Evolutionary conservation across 2,329 filamentous ascomycete species (phyloP), one percentile per base, ranked within the genome.

Genomic region (Orbilia blumenaviensis): DNA sequence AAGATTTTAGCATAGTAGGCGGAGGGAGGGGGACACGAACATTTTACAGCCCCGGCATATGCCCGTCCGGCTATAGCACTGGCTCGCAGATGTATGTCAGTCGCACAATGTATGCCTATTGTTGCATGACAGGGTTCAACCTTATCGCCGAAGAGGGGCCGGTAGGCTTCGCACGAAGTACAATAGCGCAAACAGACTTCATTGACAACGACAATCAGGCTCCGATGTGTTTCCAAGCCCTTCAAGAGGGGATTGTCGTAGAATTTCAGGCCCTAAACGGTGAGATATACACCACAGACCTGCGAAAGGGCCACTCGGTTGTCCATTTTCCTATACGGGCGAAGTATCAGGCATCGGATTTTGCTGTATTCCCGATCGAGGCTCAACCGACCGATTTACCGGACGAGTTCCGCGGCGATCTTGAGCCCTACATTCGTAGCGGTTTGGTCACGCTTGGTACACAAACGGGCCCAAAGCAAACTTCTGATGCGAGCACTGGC

Each of bases 1-100:
- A 54, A 23, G 21, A 54, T n/a, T 64, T 38, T n/a, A 46, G 16
- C 3, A 54, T 23, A 1, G 62, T 7, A 1, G 29, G 7, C 1
- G 52, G 32, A 38, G 18, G 9, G 12, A 36, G 16, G 18, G 18
- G 29, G 1, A 36, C 16, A n/a, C 21, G 29, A 14, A 68, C 54
- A 27, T 75, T 61, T 10, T 75, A 68, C 38, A 75, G 56, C 16
- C 71, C 71, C 0, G 71, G 71, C 21, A 75, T 75, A 25, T 75
- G 71, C 16, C 71, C 71, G 10, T 64, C 44, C 0, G 44, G 56
- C 1, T 75, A 54, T n/a, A 58, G 14, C 1, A 75, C 71, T 1
- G 71, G 56, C 1, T 63, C 71, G 4, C 71, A 68, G 16, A 64
- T 52, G n/a, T 75, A 75, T 32, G 56, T 68, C 5, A 68, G 71